Conservation (phyloP, 805 yeast species). For the Maudiozyma turicensis region DNA sequence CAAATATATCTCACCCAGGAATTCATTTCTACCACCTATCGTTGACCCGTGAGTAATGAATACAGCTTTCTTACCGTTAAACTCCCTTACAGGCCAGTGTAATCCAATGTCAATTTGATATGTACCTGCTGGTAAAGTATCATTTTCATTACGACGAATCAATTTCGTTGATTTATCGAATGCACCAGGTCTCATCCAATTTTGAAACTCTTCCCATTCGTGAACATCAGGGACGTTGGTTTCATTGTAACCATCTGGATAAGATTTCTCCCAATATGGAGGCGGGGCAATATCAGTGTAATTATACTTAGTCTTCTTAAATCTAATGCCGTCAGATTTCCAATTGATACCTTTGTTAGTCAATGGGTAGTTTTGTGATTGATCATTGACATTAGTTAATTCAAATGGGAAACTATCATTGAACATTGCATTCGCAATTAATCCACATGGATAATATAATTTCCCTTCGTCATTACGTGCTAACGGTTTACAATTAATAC, state of each 20-base stretch:
- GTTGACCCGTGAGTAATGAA: slow-evolving; percentile 62
- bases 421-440: slow-evolving; percentile 85
- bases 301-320: slow-evolving; percentile 61
- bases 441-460: slow-evolving; percentile 86
- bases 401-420: slow-evolving; percentile 66
- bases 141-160: slow-evolving; percentile 52
- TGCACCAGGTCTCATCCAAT: slow-evolving; percentile 93
- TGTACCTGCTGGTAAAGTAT: slow-evolving; percentile 43
- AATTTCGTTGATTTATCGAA: slow-evolving; percentile 58
- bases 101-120: slow-evolving; percentile 60
- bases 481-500: slow-evolving; percentile 57
- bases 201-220: slow-evolving; percentile 75
- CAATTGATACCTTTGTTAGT: slow-evolving; percentile 67
- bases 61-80: slow-evolving; percentile 56
- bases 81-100: slow-evolving; percentile 70
- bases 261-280: slow-evolving; percentile 74
- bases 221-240: slow-evolving; percentile 70
- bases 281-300: slow-evolving; percentile 80
- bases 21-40: slow-evolving; percentile 67
- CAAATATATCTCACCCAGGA: slow-evolving; percentile 65
- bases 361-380: slow-evolving; percentile 30
- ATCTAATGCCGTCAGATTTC: slow-evolving; percentile 66
- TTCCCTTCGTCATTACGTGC: slow-evolving; percentile 41
- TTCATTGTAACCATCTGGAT: slow-evolving; percentile 83
- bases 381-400: slow-evolving; percentile 26